phyloP scores from a whole-genome alignment of 2,329 filamentous ascomycete genomes.

The Coniochaeta sp. region DNA sequence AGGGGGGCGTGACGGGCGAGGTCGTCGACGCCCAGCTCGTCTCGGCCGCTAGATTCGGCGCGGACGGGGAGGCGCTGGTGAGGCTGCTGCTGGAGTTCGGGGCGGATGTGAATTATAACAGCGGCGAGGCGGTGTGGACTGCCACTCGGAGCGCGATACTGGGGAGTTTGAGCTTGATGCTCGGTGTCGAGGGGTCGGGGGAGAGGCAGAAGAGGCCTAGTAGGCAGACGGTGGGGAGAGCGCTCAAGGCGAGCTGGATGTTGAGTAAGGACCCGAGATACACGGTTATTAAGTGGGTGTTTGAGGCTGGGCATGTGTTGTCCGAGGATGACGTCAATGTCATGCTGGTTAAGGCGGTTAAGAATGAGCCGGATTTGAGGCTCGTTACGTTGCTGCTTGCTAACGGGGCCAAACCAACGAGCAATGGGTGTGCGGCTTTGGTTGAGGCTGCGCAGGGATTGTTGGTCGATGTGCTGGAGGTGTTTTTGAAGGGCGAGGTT shows the following conservation, averaged over 20 bases:
- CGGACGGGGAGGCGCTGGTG: conserved; percentile 40
- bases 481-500: conserved; percentile 35
- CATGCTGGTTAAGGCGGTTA: conserved; percentile 43
- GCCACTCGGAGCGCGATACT: conserved; percentile 45
- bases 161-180: conserved; percentile 41
- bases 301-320: conserved; percentile 41
- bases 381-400: conserved; percentile 40
- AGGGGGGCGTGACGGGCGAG: conserved; percentile 41
- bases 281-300: conserved; percentile 40
- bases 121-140: conserved; percentile 48
- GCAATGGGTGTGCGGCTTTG: conserved; percentile 45
- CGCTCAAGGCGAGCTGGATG: conserved; percentile 48
- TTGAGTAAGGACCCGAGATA: conserved; percentile 40
- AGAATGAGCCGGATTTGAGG: conserved; percentile 40
- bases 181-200: conserved; percentile 36
- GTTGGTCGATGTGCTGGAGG: conserved; percentile 28
- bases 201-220: conserved; percentile 38
- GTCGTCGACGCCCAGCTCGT: conserved; percentile 46
- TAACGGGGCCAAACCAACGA: conserved; percentile 44
- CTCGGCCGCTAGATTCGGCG: conserved; percentile 43
- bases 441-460: conserved; percentile 38
- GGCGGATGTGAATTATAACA: conserved; percentile 47
- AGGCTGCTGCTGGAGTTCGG: conserved; percentile 43
- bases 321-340: conserved; percentile 41
- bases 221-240: conserved; percentile 37